Evolutionary conservation across 768 basidiomycete species (phyloP).

Genomic region (Mycena rebaudengoi): DNA sequence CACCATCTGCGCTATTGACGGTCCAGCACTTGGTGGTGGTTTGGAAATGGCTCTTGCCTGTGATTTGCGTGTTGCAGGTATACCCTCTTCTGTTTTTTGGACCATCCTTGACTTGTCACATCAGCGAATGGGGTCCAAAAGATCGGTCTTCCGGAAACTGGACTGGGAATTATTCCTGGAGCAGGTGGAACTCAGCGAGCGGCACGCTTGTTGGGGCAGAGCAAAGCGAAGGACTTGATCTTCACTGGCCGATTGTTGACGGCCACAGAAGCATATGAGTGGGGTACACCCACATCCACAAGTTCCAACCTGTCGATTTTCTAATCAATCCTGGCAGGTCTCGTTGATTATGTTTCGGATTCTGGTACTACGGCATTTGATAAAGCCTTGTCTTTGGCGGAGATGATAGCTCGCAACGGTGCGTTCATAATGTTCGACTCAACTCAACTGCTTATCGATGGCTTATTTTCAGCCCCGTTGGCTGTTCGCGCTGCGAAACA

Average conservation of each 20-base stretch:
- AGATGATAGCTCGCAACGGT: slow-evolving; percentile 76
- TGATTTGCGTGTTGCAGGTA: slow-evolving; percentile 91
- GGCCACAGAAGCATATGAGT: slow-evolving; percentile 73
- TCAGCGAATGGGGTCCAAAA: slow-evolving; percentile 65
- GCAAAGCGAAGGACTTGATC: slow-evolving; percentile 87
- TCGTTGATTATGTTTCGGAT: slow-evolving; percentile 82
- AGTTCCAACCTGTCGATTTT: background rate
- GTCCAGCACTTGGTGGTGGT: slow-evolving; percentile 93
- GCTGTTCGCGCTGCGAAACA: slow-evolving; percentile 90
- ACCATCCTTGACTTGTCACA: background rate
- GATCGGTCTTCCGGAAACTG: slow-evolving; percentile 86
- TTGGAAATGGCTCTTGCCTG: slow-evolving; percentile 88
- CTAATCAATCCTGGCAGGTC: slow-evolving; percentile 55
- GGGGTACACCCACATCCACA: slow-evolving; percentile 56
- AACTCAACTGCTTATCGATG: background rate
- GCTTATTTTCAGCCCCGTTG: slow-evolving; percentile 70
- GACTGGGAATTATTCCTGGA: slow-evolving; percentile 87
- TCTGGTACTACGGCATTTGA: slow-evolving; percentile 70
- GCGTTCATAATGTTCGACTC: slow-evolving; percentile 19
- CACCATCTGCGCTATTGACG: slow-evolving; percentile 92
- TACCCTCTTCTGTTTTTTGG: slow-evolving; percentile 2
- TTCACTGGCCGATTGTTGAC: slow-evolving; percentile 79
- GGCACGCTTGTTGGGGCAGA: slow-evolving; percentile 77
- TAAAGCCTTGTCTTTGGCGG: slow-evolving; percentile 73
- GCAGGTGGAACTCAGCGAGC: slow-evolving; percentile 90